Conservation (phyloP, 2,329 filamentous ascomycete genomes). For the Torrubiella hemipterigena region DNA sequence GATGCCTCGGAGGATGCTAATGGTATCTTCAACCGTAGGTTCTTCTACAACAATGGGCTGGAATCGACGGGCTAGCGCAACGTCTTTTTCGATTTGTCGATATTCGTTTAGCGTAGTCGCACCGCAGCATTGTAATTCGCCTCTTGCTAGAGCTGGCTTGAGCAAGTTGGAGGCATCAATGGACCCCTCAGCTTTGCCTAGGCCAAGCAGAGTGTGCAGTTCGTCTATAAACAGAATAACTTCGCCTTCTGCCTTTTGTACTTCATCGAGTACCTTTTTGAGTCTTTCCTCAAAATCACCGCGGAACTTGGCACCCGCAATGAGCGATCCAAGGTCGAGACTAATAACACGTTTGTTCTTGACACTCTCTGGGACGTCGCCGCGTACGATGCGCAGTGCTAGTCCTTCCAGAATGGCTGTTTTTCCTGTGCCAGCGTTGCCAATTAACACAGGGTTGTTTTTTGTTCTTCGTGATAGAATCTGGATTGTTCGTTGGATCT, state of each 20-base stretch:
- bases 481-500: conserved; percentile 91
- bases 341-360: conserved; percentile 87
- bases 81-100: conserved; percentile 88
- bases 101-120: conserved; percentile 92
- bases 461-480: conserved; percentile 87
- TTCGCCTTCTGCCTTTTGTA: conserved; percentile 75
- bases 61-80: conserved; percentile 81
- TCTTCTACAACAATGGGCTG: conserved; percentile 93
- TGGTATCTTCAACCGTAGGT: conserved; percentile 80
- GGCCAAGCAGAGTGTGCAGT: conserved; percentile 77
- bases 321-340: conserved; percentile 80
- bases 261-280: conserved; percentile 84
- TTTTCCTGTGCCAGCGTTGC: conserved; percentile 82
- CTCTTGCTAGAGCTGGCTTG: conserved; percentile 85
- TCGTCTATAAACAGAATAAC: conserved; percentile 96
- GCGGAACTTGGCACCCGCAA: conserved; percentile 89
- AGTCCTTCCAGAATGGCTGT: conserved; percentile 87
- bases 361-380: conserved; percentile 90
- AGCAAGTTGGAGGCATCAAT: conserved; percentile 93
- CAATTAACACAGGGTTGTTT: conserved; percentile 93
- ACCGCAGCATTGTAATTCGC: conserved; percentile 89
- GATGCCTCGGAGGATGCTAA: conserved; percentile 90
- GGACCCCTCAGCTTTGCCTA: conserved; percentile 91
- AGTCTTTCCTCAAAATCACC: conserved; percentile 93
- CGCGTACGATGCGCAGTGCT: conserved; percentile 77